phyloP scores from a whole-genome alignment of 106 monocot genomes.

The Apostasia ramifera region DNA sequence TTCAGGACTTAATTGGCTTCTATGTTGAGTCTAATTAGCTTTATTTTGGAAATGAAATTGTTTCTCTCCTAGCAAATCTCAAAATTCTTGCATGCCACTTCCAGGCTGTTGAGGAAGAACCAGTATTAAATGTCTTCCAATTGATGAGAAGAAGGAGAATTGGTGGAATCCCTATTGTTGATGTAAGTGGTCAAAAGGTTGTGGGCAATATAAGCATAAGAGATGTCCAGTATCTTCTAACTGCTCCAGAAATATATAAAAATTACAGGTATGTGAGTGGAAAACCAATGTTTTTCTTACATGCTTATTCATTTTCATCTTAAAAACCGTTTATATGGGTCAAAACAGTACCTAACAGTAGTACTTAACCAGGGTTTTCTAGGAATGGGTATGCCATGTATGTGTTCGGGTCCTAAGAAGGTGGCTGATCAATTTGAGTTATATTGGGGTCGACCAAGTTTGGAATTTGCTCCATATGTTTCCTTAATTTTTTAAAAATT shows the following conservation, averaged over 20 bases:
- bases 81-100: background rate
- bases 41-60: too few species aligned
- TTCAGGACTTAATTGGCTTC: too few species aligned
- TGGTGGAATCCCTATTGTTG: slow-evolving; percentile 85
- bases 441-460: too few species aligned
- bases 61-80: background rate
- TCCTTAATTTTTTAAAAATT: too few species aligned
- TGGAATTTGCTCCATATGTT: too few species aligned
- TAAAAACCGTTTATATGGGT: background rate
- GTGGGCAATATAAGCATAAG: slow-evolving; percentile 94
- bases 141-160: slow-evolving; percentile 70
- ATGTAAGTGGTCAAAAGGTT: slow-evolving; percentile 43
- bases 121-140: slow-evolving; percentile 80
- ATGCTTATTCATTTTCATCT: background rate
- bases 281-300: background rate
- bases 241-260: slow-evolving; percentile 82
- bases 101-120: slow-evolving; percentile 72
- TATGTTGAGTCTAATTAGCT: too few species aligned
- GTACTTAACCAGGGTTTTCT: too few species aligned
- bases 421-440: too few species aligned
- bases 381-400: too few species aligned
- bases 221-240: slow-evolving; percentile 93
- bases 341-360: too few species aligned
- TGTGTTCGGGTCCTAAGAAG: too few species aligned
- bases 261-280: slow-evolving; percentile 55